Percentiles rank a stretch among this genome's conserved stretches.
These are phyloP conservation scores for Ambrosia artemisiifolia DNA, from an alignment of 129 eudicot genomes.

Conservation along the genomic window DNA sequence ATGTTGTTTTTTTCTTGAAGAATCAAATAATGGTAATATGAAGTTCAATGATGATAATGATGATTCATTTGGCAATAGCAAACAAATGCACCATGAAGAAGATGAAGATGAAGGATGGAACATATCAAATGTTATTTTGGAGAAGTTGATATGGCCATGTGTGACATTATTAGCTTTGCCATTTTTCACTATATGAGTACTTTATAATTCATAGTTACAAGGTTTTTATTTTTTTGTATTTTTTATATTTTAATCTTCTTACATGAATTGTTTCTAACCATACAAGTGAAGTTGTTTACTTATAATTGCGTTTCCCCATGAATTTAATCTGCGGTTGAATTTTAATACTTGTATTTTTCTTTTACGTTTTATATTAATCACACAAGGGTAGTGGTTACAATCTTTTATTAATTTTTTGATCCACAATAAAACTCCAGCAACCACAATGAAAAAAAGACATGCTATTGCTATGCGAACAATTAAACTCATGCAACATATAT, in stretches of 20 bases:
- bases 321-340: conserved; percentile 28
- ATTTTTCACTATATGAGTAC: conserved; percentile 69
- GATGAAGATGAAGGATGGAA: conserved; percentile 34
- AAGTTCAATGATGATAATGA: conserved; percentile 12
- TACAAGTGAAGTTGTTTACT: conserved; percentile 33
- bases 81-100: neutral
- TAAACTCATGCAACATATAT: too few species aligned
- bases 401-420: too few species aligned
- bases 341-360: conserved; percentile 27
- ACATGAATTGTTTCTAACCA: conserved; percentile 24
- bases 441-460: too few species aligned
- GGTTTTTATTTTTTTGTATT: neutral
- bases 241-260: neutral
- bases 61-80: neutral
- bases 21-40: conserved; percentile 18
- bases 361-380: neutral
- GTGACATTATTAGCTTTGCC: conserved; percentile 66
- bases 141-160: conserved; percentile 66
- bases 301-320: conserved; percentile 26
- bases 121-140: conserved; percentile 36
- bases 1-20: conserved; percentile 44
- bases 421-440: too few species aligned
- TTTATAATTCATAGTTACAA: conserved; percentile 30
- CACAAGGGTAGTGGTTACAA: conserved; percentile 1
- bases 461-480: too few species aligned